Base-by-base conservation (phyloP, 1,284 basidiomycete genomes). In the Cystobasidium slooffiae region DNA sequence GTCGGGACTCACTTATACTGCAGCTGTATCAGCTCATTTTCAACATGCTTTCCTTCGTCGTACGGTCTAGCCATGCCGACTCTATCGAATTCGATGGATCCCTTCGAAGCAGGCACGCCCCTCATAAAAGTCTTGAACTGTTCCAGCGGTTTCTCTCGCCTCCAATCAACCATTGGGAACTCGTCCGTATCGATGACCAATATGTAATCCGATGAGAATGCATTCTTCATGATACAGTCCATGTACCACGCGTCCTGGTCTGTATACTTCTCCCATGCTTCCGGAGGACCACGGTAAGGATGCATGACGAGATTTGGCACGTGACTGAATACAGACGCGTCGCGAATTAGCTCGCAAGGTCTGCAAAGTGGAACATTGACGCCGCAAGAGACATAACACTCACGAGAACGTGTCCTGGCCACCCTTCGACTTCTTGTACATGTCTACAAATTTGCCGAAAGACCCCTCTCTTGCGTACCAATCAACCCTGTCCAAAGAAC, bases 161-260 rank as follows among this genome's bases (percentile, higher is more conserved):
- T 22, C 55, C 55, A 68, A 41, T 68, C 66, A 16, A 68, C 66
- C 66, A 68, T 68, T 1, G 66, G 66, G 31, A 56, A 68, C 43
- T 68, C 66, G 22, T 68, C 66, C 41, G 66, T 68, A 39, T 68
- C 66, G 18, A 68, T 68, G 66, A 68, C 22, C 14, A 68, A 39
- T 31, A 68, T 46, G 37, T 46, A 68, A 22, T 68, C 66, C n/a
- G 66, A 68, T 6, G 66, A 56, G 43, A 68, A 59, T 9, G 66
- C 66, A 58, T 68, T 68, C 66, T 59, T 56, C 66, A 68, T 68
- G 37, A 68, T 68, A 22, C 66, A 68, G 41, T 68, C 66, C 66
- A 68, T 68, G 43, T 68, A 68, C 66, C 66, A 68, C 16, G 55
- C 66, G 31, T 68, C 66, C 43, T 68, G 66, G 22, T 68, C 66